Conservation (phyloP, 1,284 basidiomycete genomes). For the Rhodotorula sp. region DNA sequence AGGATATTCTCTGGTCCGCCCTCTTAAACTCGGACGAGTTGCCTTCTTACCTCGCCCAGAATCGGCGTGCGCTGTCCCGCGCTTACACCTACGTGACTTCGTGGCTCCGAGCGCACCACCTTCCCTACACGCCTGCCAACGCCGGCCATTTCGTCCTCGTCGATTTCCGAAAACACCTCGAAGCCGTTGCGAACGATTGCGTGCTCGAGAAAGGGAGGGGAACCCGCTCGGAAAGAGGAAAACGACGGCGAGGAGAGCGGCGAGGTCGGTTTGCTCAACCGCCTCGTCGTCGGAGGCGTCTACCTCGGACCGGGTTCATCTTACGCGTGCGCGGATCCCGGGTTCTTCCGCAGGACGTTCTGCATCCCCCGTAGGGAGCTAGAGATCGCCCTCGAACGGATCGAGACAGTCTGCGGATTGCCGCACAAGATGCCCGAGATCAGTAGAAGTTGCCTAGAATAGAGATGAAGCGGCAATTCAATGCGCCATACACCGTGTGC, state of each 20-base stretch:
- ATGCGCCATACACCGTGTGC: too few species aligned
- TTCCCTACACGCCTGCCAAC: constrained; percentile 30
- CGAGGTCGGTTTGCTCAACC: constrained; percentile 29
- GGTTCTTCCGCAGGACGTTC: constrained; percentile 44
- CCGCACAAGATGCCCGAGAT: not conserved
- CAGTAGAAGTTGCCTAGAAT: not conserved
- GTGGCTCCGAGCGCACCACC: constrained; percentile 30
- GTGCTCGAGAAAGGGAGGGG: not conserved
- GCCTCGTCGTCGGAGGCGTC: constrained; percentile 37
- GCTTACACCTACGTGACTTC: constrained; percentile 34
- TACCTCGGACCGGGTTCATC: constrained; percentile 38
- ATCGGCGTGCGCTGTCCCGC: constrained; percentile 19
- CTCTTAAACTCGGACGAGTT: constrained; percentile 26
- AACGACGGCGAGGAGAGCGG: not conserved
- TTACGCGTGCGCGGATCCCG: constrained; percentile 22
- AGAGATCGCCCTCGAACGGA: constrained; percentile 16
- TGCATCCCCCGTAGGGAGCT: constrained; percentile 32
- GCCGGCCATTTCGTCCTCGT: constrained; percentile 40
- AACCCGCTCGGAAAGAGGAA: not conserved
- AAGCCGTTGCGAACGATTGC: not conserved
- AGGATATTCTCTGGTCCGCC: constrained; percentile 38
- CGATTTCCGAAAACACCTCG: constrained; percentile 32
- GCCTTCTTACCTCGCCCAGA: constrained; percentile 25
- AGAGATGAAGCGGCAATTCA: too few species aligned
- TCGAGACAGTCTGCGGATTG: constrained; percentile 13